Percentiles rank a stretch among this genome's conserved stretches.
Evolutionary conservation across 148 eudicot genomes (phyloP).

Genomic region (Fagopyrum esculentum): DNA sequence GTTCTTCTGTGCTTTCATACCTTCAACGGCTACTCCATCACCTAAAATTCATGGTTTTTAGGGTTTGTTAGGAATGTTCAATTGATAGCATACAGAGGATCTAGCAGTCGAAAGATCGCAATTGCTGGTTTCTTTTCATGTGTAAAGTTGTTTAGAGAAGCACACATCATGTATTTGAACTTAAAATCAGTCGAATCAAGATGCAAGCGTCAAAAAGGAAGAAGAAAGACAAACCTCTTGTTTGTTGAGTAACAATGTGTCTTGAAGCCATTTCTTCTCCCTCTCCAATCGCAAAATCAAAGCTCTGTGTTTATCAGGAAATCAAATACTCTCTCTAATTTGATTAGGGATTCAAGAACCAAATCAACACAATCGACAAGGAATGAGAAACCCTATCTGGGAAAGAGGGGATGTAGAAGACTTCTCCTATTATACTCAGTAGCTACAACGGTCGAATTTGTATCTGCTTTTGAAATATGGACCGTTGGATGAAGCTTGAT

Average conservation of each 20-base stretch:
- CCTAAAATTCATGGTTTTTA: background rate
- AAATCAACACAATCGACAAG: background rate
- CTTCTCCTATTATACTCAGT: constrained; percentile 7
- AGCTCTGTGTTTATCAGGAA: background rate
- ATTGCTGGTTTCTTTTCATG: no score
- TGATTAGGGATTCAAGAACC: background rate
- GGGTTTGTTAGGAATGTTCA: background rate
- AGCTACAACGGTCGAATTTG: constrained; percentile 16
- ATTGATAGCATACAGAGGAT: background rate
- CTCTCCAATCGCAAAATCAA: background rate
- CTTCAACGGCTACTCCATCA: constrained; percentile 27
- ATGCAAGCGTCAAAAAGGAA: no score
- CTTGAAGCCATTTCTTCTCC: constrained; percentile 42
- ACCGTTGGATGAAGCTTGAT: constrained; percentile 12
- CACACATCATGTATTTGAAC: background rate
- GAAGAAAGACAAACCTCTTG: constrained; percentile 26
- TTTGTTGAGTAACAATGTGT: constrained; percentile 29
- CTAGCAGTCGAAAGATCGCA: no score
- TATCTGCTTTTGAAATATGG: background rate
- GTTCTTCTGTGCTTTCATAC: constrained; percentile 37
- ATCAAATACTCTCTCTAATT: constrained; percentile 12
- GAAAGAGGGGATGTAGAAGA: background rate
- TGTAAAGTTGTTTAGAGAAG: background rate
- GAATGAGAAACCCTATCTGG: constrained; percentile 5
- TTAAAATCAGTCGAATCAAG: background rate